Base-by-base conservation (phyloP, 1,284 basidiomycete genomes). In the Puccinia coronata region DNA sequence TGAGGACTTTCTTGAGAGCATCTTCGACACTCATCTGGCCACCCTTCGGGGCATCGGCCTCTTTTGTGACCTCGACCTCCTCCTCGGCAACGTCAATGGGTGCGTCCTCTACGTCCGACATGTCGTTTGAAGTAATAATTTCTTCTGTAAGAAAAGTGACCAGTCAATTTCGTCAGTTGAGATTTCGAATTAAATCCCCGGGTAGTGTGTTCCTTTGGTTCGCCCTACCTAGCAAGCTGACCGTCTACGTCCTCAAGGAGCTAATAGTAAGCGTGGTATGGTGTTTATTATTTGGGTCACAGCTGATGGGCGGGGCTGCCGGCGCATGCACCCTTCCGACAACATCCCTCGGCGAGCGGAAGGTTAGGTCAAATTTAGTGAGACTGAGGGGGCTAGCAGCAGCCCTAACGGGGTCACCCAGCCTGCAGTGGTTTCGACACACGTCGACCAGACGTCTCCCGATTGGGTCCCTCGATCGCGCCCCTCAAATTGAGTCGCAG, bases 1-100 rank as follows among this genome's bases (percentile, higher is more conserved):
- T 88, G 85, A 88, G 86, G 82, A 88, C 88, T 84, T 96, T 93
- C 90, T 98, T 93, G 87, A 99, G 93, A 86, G 96, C 96, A 82
- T 98, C 96, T 90, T 99, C 96, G 85, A 99, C 94, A 83, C 92
- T 92, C 88, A 99, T 90, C 89, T 96, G 94, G 85, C 95, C 95
- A 84, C 88, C 88, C 89, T 94, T 94, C 9, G 76, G 63, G 86
- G 95, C 92, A 59, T 92, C 92, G 85, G 93, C 92, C 74, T 92
- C 92, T 89, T 95, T 93, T 84, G 90, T 92, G 84, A 88, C 88
- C 88, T 96, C 93, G 87, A 88, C 87, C 84, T 87, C 88, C 84
- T 88, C 88, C 57, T 86, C 86, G 83, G 83, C 84, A 25, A 88
- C 89, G 85, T 80, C 67, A 43, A 80, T 49, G 20, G 67, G 77